Conservation (phyloP, 2,329 filamentous ascomycete species). For the Colletotrichum destructivum region DNA sequence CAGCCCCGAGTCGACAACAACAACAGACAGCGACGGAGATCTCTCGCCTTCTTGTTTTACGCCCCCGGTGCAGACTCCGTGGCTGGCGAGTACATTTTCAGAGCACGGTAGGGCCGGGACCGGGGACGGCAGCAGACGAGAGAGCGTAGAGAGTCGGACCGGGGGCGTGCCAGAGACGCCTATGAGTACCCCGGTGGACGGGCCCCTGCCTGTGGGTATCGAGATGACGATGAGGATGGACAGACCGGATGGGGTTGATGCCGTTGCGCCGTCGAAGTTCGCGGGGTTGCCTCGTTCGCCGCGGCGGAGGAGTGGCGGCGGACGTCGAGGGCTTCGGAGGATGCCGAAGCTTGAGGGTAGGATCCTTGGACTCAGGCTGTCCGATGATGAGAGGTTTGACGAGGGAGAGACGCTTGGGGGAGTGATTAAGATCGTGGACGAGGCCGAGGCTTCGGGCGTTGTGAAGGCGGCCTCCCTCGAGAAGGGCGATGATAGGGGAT, state of each 20-base stretch:
- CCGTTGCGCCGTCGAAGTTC: not conserved
- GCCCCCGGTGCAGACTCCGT: not conserved
- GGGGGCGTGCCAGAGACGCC: not conserved
- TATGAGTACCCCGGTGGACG: not conserved
- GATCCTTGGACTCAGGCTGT: not conserved
- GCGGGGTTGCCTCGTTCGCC: not conserved
- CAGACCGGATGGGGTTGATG: too few relatives aligned
- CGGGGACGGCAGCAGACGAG: not conserved
- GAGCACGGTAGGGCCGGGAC: not conserved
- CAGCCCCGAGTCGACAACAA: slow-evolving; percentile 2
- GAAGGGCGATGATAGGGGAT: not conserved
- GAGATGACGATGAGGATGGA: not conserved
- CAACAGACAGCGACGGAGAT: slow-evolving; percentile 48
- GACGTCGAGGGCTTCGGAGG: not conserved
- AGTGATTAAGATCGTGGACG: not conserved
- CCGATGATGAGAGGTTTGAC: not conserved
- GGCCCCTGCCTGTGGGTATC: not conserved
- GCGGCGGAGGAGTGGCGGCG: not conserved
- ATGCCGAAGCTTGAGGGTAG: not conserved
- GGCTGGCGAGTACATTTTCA: not conserved
- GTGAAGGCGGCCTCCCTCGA: not conserved
- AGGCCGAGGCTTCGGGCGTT: not conserved
- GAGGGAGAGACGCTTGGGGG: too few relatives aligned
- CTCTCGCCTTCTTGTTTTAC: not conserved
- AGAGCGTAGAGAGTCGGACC: not conserved